Evolutionary conservation across 345 rosid species (phyloP).

Genomic region (Eutrema yunnanense): DNA sequence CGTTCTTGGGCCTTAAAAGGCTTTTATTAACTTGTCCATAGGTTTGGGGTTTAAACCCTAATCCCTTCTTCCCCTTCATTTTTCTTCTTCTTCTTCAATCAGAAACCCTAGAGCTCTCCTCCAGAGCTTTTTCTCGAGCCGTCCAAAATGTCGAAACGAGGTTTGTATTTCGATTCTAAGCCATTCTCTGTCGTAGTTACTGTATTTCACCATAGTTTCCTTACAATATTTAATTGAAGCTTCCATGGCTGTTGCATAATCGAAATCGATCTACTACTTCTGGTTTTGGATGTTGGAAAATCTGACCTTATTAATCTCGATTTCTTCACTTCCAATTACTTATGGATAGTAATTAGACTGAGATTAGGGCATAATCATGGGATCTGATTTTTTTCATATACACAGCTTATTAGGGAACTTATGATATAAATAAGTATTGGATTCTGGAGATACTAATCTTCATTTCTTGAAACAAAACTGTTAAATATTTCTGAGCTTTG

Average conservation of each 20-base stretch:
- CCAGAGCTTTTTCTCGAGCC: background rate
- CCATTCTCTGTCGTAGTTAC: background rate
- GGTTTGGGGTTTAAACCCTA: background rate
- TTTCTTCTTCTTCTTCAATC: background rate
- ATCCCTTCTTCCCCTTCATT: background rate
- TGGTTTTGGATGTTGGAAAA: background rate
- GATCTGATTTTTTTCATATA: background rate
- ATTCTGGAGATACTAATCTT: background rate
- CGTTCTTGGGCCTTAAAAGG: slow-evolving; percentile 7
- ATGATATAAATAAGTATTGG: background rate
- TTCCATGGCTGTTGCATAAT: background rate
- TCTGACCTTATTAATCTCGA: background rate
- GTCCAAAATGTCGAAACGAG: slow-evolving; percentile 26
- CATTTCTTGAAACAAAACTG: background rate
- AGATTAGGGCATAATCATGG: background rate
- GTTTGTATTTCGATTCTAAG: background rate
- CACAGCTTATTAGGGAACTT: background rate
- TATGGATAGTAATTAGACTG: background rate
- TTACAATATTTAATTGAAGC: background rate
- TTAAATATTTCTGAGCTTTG: background rate
- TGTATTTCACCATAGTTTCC: background rate
- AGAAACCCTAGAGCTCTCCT: slow-evolving; percentile 4
- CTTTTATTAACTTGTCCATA: no score
- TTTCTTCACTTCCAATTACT: background rate
- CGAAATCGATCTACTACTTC: background rate